Base-by-base conservation (phyloP, 257 asterid genomes). In the Ophiorrhiza pumila region DNA sequence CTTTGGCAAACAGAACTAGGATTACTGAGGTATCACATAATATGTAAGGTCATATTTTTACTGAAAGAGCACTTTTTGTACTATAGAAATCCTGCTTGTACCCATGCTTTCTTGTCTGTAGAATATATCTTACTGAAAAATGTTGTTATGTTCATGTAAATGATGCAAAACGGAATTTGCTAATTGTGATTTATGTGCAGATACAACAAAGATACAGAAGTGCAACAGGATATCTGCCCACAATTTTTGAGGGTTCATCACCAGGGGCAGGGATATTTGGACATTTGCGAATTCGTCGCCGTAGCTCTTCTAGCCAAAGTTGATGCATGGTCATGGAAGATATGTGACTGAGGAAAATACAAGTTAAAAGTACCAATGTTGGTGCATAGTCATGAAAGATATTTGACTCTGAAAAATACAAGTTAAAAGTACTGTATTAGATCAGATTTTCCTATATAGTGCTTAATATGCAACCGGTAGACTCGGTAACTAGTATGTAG, bases 201-300 rank as follows among this genome's bases (percentile, higher is more conserved):
- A 90, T 94, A 71, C 99, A 91, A 83, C 85, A 82, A 80, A 90
- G 82, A 71, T 94, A 94, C 79, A 85, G 82, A 78, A 81, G 74
- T 32, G 97, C 97, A 4, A 94, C 96, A 1, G 98, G 97, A 2
- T 86, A 91, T 79, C 56, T 88, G 71, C 97, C 97, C 0, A 76
- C 86, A 66, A 74, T 90, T 32, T 94, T 91, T 46, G 97, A 94
- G 78, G 98, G 97, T 18, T 94, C 98, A 29, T 94, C 98, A 31
- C 98, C 97, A 0, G 98, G 98, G n/a, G 98, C 98, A 10, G 97
- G 96, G 14, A 91, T 68, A 72, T 94, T 94, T 43, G 98, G 97
- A 31, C 83, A 94, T 73, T 83, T 94, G 59, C 88, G 92, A 80
- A 90, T 94, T 71, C 94, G 89, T 18, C 90, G 89, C 8, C 82